phyloP scores from a whole-genome alignment of 1,284 basidiomycete genomes.

The Boletus subluridellus region DNA sequence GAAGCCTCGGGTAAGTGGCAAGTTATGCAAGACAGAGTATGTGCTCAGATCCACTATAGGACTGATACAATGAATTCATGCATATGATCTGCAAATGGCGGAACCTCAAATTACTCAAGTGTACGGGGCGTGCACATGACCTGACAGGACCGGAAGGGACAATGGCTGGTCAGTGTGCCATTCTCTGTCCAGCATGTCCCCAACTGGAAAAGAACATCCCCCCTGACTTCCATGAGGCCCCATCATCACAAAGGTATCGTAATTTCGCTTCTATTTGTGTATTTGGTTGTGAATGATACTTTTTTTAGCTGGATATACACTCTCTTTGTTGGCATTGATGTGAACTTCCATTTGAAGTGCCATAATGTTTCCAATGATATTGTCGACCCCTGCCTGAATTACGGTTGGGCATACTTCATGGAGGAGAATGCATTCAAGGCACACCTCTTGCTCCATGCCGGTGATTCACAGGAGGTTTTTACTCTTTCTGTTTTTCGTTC shows the following conservation, averaged over 20 bases:
- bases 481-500: neutral
- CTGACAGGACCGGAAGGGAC: neutral
- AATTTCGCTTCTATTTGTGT: no score
- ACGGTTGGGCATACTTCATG: neutral
- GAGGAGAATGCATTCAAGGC: neutral
- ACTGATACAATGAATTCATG: neutral
- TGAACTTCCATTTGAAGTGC: neutral
- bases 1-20: neutral
- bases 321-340: neutral
- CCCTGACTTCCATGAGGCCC: neutral
- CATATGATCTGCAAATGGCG: neutral
- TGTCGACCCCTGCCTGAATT: neutral
- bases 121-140: neutral
- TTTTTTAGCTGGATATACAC: slow-evolving; percentile 12
- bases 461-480: neutral
- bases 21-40: neutral
- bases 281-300: neutral
- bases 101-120: slow-evolving; percentile 19
- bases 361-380: neutral
- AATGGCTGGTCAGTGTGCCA: slow-evolving; percentile 4
- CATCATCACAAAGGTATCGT: neutral
- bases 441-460: neutral
- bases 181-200: slow-evolving; percentile 34
- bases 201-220: slow-evolving; percentile 24
- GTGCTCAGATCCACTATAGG: neutral